phyloP scores from a whole-genome alignment of 2,329 filamentous ascomycete species.

The Aspergillus sp. region DNA sequence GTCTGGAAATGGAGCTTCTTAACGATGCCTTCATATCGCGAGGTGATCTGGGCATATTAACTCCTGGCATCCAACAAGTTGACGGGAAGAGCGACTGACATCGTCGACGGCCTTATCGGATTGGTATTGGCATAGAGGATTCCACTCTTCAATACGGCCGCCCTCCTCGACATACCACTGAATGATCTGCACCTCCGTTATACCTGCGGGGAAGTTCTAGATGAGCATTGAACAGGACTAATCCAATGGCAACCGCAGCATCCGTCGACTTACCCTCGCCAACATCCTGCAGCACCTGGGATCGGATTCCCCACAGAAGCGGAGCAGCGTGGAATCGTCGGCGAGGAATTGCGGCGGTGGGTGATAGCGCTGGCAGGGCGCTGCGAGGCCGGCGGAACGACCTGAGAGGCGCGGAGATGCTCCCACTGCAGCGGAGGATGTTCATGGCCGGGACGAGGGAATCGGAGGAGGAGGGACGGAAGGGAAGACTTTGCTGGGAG shows the following conservation, averaged over 20 bases:
- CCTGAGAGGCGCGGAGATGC: slow-evolving; percentile 19
- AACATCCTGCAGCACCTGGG: slow-evolving; percentile 35
- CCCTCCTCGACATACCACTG: slow-evolving; percentile 99
- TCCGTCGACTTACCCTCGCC: slow-evolving; percentile 27
- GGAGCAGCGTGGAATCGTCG: slow-evolving; percentile 28
- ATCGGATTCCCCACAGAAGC: slow-evolving; percentile 26
- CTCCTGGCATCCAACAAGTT: background rate
- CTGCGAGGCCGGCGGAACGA: slow-evolving; percentile 15
- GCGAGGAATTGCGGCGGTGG: slow-evolving; percentile 14
- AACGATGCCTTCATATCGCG: slow-evolving; percentile 86
- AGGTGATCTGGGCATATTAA: slow-evolving; percentile 67
- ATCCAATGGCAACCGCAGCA: background rate
- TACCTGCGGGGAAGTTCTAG: slow-evolving; percentile 52
- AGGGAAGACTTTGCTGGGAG: slow-evolving; percentile 1
- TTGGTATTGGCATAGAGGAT: slow-evolving; percentile 94
- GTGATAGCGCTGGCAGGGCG: slow-evolving; percentile 17
- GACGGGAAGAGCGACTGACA: slow-evolving; percentile 27
- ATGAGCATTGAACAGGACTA: slow-evolving; percentile 9
- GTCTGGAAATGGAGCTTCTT: slow-evolving; percentile 94
- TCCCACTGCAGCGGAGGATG: slow-evolving; percentile 21
- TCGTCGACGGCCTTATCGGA: slow-evolving; percentile 80
- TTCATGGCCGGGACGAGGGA: slow-evolving; percentile 15
- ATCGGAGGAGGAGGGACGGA: slow-evolving; percentile 1
- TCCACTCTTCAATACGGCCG: slow-evolving; percentile 93
- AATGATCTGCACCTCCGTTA: slow-evolving; percentile 96